Evolutionary conservation across 108 stramenopile species (phyloP), one percentile per base, ranked within the genome.

Genomic region (Pseudonitzschia multistriata): DNA sequence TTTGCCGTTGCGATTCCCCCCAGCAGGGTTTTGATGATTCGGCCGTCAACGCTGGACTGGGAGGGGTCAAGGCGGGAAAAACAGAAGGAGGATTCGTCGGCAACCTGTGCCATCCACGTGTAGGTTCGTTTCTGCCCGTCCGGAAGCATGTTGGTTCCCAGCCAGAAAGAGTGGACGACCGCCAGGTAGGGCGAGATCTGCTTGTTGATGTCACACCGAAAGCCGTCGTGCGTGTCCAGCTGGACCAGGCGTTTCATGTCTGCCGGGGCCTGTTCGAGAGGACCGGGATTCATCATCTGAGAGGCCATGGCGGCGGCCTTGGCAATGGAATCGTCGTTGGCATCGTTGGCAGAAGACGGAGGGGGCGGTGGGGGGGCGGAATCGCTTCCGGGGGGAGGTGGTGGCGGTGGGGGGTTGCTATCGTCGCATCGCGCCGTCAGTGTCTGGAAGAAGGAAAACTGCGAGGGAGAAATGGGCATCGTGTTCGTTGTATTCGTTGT

Each of bases 151-250:
- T 76, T 55, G 2, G 90, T 92, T 6, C 93, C 93, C 35, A 95
- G 66, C 68, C 83, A 83, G 57, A 91, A 95, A 67, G 76, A 78
- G 67, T 95, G 93, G 13, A 91, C 79, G 28, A 85, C 87, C 19
- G 85, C 80, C 79, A 95, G 86, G 77, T 83, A 92, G 28, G 93
- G 93, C 24, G 79, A 83, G 36, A 92, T 55, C 67, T 95, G 93
- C 66, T 95, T 95, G 73, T 81, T 86, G 56, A 95, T 87, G 68
- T 95, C 89, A 29, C 84, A 81, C 25, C 89, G 87, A 61, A 87
- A 83, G 10, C 90, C 93, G 67, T 91, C 89, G 57, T 78, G 85
- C 4, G 88, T 91, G 75, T 94, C 89, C 27, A 93, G 77, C 45
- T 77, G 69, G 49, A 83, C 79, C 0, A 93, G 72, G 0, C 89